Percentiles rank a stretch among this genome's conserved stretches.
Conservation (phyloP, 768 basidiomycete genomes). For the Phlebiopsis gigantea region DNA sequence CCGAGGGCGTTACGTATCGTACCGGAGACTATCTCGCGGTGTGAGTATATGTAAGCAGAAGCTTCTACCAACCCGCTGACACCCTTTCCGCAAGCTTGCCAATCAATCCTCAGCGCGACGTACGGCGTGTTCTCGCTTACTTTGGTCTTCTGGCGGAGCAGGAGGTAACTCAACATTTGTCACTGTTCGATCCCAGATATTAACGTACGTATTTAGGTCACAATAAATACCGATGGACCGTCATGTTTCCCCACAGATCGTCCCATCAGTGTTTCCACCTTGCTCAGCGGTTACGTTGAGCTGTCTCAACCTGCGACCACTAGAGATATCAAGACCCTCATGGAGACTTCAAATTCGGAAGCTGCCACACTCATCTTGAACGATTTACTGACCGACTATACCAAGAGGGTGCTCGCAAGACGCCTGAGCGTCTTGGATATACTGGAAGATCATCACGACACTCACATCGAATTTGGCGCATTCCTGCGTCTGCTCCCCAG, state of each 20-base stretch:
- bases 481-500: constrained; percentile 33
- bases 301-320: constrained; percentile 42
- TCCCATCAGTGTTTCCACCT: constrained; percentile 30
- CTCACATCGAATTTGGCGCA: constrained; percentile 30
- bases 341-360: constrained; percentile 23
- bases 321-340: constrained; percentile 32
- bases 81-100: constrained; percentile 28
- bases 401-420: constrained; percentile 28
- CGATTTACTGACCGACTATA: constrained; percentile 25
- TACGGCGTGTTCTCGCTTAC: constrained; percentile 32
- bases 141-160: constrained; percentile 35
- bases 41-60: constrained; percentile 10
- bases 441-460: constrained; percentile 25
- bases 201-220: constrained; percentile 25
- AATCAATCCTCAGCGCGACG: constrained; percentile 34
- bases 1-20: constrained; percentile 31
- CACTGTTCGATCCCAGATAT: not conserved
- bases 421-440: constrained; percentile 39
- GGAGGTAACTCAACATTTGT: constrained; percentile 30
- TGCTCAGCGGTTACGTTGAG: constrained; percentile 42
- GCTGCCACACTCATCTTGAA: constrained; percentile 23
- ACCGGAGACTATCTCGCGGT: constrained; percentile 46
- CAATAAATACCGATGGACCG: constrained; percentile 30
- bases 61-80: not conserved
- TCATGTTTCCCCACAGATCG: constrained; percentile 35